These are phyloP conservation scores for Cyberlindnera maritima DNA, from an alignment of 805 yeast species.

Conservation along the genomic window DNA sequence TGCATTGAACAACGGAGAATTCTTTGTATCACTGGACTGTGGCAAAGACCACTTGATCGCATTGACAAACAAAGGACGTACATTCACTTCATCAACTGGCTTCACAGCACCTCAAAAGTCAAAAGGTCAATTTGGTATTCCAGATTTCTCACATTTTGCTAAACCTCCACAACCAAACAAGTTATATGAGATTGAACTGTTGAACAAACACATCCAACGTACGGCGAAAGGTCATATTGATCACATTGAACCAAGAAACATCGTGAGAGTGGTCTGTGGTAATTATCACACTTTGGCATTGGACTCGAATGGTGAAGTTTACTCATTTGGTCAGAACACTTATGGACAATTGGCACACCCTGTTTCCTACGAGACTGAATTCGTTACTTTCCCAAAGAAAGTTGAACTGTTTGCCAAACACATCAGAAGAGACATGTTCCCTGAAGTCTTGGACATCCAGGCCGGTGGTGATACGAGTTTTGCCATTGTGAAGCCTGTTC, in stretches of 20 bases:
- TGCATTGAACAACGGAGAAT: constrained; percentile 42
- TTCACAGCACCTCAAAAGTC: constrained; percentile 32
- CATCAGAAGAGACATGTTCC: constrained; percentile 40
- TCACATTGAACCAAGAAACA: constrained; percentile 37
- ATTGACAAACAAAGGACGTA: constrained; percentile 9
- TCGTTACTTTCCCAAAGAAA: constrained; percentile 66
- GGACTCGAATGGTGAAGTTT: constrained; percentile 66
- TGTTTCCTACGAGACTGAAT: constrained; percentile 62
- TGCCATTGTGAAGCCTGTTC: constrained; percentile 39
- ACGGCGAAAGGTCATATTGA: constrained; percentile 27
- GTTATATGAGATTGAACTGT: constrained; percentile 52
- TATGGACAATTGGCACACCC: constrained; percentile 83
- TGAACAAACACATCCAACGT: constrained; percentile 40
- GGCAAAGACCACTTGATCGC: constrained; percentile 68
- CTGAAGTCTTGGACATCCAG: constrained; percentile 50
- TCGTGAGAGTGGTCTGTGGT: constrained; percentile 70
- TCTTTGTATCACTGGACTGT: constrained; percentile 44
- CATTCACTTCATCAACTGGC: constrained; percentile 49
- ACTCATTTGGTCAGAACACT: constrained; percentile 83
- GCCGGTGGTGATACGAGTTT: constrained; percentile 71
- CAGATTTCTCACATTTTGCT: constrained; percentile 64
- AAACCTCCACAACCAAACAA: constrained; percentile 46
- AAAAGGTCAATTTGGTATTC: constrained; percentile 84
- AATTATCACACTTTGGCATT: constrained; percentile 65
- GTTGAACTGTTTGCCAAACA: constrained; percentile 40